These are phyloP conservation scores for Papilionanthe hybrid DNA, from an alignment of 116 monocot genomes.

Conservation along the genomic window DNA sequence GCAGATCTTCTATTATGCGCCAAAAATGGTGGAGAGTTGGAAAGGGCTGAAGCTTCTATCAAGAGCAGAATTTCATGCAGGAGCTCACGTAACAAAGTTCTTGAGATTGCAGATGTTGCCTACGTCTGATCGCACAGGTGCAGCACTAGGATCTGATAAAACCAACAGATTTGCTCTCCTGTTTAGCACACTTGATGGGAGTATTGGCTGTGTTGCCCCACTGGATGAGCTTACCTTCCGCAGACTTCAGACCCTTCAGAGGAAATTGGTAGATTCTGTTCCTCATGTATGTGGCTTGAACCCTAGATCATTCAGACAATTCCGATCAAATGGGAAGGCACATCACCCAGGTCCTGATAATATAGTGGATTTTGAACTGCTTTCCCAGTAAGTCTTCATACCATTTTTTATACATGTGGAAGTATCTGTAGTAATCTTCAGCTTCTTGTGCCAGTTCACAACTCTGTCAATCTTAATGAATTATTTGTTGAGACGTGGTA, in stretches of 20 bases:
- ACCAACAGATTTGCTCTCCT: slow-evolving; percentile 91
- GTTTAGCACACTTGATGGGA: slow-evolving; percentile 84
- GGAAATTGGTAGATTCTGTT: slow-evolving; percentile 72
- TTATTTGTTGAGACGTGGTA: no score
- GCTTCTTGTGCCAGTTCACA: no score
- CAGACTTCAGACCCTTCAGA: slow-evolving; percentile 79
- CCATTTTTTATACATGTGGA: background rate
- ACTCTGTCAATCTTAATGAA: no score
- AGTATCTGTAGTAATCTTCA: no score
- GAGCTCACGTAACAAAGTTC: slow-evolving; percentile 83
- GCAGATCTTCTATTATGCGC: slow-evolving; percentile 96
- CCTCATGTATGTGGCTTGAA: slow-evolving; percentile 89
- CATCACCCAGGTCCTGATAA: slow-evolving; percentile 95
- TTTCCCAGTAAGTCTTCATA: slow-evolving; percentile 64
- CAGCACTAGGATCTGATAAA: slow-evolving; percentile 59
- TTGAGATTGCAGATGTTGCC: slow-evolving; percentile 84
- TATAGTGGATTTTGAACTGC: slow-evolving; percentile 84
- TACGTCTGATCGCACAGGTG: slow-evolving; percentile 42
- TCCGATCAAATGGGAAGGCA: slow-evolving; percentile 69
- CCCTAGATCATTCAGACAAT: slow-evolving; percentile 79
- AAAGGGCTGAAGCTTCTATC: slow-evolving; percentile 95
- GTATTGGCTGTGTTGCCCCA: slow-evolving; percentile 87
- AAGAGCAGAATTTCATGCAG: slow-evolving; percentile 89
- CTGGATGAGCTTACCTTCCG: slow-evolving; percentile 86
- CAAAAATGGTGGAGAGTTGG: slow-evolving; percentile 96